phyloP scores from a whole-genome alignment of 163 green algal species.

The Prototheca wickerhamii region DNA sequence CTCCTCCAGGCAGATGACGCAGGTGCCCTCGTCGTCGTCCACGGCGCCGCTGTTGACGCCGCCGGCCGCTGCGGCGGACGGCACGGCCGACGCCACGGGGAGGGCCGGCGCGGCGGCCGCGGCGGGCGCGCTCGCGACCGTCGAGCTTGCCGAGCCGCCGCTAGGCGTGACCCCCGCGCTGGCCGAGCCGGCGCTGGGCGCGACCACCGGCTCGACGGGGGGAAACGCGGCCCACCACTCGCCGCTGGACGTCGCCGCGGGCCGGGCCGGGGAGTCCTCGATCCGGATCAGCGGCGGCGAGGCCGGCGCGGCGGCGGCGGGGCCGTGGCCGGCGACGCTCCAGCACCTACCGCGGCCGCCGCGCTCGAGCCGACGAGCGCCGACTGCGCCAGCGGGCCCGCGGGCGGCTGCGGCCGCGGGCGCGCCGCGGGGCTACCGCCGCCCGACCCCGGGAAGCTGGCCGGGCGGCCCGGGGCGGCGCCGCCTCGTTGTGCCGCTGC shows the following conservation, averaged over 20 bases:
- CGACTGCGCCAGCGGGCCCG: background rate
- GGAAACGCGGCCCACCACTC: background rate
- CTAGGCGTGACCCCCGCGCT: too few species aligned
- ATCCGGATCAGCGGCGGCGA: background rate
- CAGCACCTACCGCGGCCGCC: background rate
- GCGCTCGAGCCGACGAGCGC: background rate
- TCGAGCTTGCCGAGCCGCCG: too few species aligned
- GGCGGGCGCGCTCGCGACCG: background rate
- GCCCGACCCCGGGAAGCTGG: background rate
- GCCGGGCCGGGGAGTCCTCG: background rate
- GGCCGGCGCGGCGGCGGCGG: too few species aligned
- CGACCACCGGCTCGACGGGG: background rate
- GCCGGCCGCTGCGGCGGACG: constrained; percentile 1
- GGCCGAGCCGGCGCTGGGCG: background rate
- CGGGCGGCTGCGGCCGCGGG: background rate
- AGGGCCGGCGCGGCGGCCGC: constrained; percentile 15
- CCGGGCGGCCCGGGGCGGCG: background rate
- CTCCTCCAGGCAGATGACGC: constrained; percentile 21
- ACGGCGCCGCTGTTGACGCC: background rate
- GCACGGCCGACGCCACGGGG: background rate
- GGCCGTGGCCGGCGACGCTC: background rate
- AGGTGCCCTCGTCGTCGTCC: constrained; percentile 12
- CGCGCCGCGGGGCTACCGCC: background rate
- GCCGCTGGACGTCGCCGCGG: background rate
- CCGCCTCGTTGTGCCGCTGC: background rate